These are phyloP conservation scores for Rhodotorula mucilaginosa DNA, from an alignment of 1,284 basidiomycete genomes.

Conservation along the genomic window DNA sequence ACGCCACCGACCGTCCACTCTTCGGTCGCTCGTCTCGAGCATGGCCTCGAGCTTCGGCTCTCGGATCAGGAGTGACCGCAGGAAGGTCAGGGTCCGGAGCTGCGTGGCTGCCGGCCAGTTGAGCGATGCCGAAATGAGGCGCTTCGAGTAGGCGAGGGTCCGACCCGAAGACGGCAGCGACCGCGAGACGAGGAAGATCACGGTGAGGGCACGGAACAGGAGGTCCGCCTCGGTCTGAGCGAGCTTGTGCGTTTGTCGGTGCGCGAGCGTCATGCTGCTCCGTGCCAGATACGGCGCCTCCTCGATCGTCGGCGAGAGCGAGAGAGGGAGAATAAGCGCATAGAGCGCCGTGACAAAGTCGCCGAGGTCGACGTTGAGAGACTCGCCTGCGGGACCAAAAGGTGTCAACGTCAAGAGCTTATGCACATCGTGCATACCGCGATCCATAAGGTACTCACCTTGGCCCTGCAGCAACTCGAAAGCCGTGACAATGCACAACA, in stretches of 20 bases:
- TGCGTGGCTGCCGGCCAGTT: slow-evolving; percentile 71
- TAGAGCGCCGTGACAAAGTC: slow-evolving; percentile 72
- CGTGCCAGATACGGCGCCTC: slow-evolving; percentile 45
- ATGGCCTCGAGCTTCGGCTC: slow-evolving; percentile 79
- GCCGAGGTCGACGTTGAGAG: slow-evolving; percentile 88
- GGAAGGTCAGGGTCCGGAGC: slow-evolving; percentile 68
- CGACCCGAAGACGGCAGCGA: slow-evolving; percentile 61
- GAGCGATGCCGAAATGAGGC: slow-evolving; percentile 72
- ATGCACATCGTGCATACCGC: slow-evolving; percentile 37
- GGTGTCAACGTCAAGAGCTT: slow-evolving; percentile 6
- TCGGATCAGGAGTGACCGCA: slow-evolving; percentile 66
- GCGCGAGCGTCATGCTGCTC: slow-evolving; percentile 25
- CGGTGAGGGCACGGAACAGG: slow-evolving; percentile 78
- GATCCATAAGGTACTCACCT: slow-evolving; percentile 55
- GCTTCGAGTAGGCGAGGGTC: slow-evolving; percentile 89
- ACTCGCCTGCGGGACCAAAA: slow-evolving; percentile 64
- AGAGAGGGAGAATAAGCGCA: slow-evolving; percentile 53
- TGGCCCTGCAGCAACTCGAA: slow-evolving; percentile 95
- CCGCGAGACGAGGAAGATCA: slow-evolving; percentile 67
- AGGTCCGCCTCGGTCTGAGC: slow-evolving; percentile 56
- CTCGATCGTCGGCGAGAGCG: slow-evolving; percentile 54
- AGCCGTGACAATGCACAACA: slow-evolving; percentile 88
- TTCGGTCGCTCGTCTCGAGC: slow-evolving; percentile 77
- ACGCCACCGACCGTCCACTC: slow-evolving; percentile 38
- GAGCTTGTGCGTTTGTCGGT: slow-evolving; percentile 38